Evolutionary conservation across 2,329 filamentous ascomycete genomes (phyloP).

Genomic region (Claviceps fusiformis): DNA sequence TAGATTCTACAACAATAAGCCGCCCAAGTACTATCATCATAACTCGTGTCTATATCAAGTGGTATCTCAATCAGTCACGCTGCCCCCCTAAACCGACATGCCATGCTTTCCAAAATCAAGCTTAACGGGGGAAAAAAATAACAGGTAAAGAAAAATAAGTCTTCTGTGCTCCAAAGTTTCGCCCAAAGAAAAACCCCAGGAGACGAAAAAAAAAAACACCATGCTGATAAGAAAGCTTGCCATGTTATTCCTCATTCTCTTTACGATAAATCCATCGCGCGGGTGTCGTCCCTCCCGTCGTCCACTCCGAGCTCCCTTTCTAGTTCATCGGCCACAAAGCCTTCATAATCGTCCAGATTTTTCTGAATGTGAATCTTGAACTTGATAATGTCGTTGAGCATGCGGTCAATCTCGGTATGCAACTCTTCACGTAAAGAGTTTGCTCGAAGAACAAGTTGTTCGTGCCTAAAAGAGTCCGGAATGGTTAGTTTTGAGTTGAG

Average conservation of each 20-base stretch:
- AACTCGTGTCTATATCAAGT: slow-evolving; percentile 3
- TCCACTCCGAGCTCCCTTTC: slow-evolving; percentile 66
- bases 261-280: slow-evolving; percentile 25
- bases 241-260: not conserved
- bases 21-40: slow-evolving; percentile 1
- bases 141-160: not conserved
- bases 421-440: slow-evolving; percentile 84
- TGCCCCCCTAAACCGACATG: not conserved
- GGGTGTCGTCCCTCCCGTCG: slow-evolving; percentile 40
- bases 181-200: too few species aligned
- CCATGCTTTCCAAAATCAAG: slow-evolving; percentile 1
- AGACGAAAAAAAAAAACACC: not conserved
- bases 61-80: slow-evolving; percentile 2
- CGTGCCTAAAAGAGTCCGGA: slow-evolving; percentile 46
- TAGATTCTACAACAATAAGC: too few species aligned
- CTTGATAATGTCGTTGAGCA: slow-evolving; percentile 93
- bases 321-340: slow-evolving; percentile 86
- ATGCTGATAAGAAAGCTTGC: not conserved
- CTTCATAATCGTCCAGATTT: slow-evolving; percentile 84
- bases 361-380: slow-evolving; percentile 98
- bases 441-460: slow-evolving; percentile 76
- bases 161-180: too few species aligned
- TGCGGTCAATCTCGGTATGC: slow-evolving; percentile 92
- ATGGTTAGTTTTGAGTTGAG: slow-evolving; percentile 1
- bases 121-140: not conserved